Evolutionary conservation across 2,329 filamentous ascomycete species (phyloP).

Genomic region (Graphiopsis chlorocephala): DNA sequence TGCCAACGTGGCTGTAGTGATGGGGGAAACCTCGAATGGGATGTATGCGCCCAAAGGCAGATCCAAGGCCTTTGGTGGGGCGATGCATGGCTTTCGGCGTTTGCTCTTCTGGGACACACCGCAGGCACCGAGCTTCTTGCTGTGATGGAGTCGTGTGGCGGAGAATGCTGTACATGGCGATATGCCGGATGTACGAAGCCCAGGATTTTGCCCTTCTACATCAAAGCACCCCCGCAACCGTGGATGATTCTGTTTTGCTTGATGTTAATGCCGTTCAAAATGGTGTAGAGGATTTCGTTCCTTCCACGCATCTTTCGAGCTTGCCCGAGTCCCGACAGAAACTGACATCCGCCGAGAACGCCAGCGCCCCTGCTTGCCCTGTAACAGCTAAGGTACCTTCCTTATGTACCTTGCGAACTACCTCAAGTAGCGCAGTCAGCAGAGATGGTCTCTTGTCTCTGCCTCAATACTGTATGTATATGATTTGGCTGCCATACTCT

Average conservation of each 20-base stretch:
- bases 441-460: background rate
- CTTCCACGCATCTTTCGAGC: too few species aligned
- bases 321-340: background rate
- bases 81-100: background rate
- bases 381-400: background rate
- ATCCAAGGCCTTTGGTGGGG: background rate
- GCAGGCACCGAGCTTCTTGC: background rate
- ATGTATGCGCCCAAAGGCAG: slow-evolving; percentile 1
- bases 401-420: background rate
- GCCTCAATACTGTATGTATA: background rate
- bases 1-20: slow-evolving; percentile 1
- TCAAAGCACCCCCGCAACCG: background rate
- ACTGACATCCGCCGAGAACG: background rate
- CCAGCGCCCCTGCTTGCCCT: background rate
- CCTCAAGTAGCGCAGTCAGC: background rate
- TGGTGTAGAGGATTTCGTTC: background rate
- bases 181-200: background rate
- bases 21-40: background rate
- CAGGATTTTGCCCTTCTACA: background rate
- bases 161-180: background rate
- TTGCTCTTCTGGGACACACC: slow-evolving; percentile 1
- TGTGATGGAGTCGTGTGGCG: background rate
- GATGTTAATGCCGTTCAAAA: too few species aligned
- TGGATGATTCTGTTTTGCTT: background rate
- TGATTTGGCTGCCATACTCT: background rate